phyloP scores from a whole-genome alignment of 139 green algal genomes.

The Trebouxia sp. region DNA sequence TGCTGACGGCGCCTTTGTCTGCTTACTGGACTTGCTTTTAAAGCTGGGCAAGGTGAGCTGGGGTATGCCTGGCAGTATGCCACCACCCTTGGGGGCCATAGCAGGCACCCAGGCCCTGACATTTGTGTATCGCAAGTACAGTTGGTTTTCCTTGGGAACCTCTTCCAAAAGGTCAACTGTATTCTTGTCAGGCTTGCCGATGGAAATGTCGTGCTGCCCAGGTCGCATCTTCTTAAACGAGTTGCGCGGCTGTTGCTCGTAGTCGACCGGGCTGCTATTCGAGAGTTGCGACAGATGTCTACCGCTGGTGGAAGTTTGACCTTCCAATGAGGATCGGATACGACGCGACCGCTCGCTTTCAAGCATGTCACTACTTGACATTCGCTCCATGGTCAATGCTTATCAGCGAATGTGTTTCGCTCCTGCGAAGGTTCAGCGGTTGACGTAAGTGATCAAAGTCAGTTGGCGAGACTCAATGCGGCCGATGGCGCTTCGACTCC shows the following conservation, averaged over 20 bases:
- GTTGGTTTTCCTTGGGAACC: slow-evolving; percentile 12
- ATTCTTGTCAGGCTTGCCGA: slow-evolving; percentile 7
- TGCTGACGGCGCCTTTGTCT: background rate
- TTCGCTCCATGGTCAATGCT: background rate
- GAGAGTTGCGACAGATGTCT: background rate
- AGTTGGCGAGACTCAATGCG: too few species aligned
- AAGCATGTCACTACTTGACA: background rate
- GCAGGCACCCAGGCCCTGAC: slow-evolving; percentile 27
- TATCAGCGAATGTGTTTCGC: too few species aligned
- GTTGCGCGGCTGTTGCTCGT: background rate
- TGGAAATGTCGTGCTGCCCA: background rate
- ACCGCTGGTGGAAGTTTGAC: background rate
- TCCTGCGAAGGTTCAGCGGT: too few species aligned
- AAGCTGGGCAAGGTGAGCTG: background rate
- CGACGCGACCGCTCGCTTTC: background rate
- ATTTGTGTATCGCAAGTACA: slow-evolving; percentile 5
- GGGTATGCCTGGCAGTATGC: slow-evolving; percentile 16
- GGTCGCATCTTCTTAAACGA: background rate
- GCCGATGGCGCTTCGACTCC: too few species aligned
- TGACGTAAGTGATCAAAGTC: too few species aligned
- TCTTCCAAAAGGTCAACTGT: slow-evolving; percentile 18
- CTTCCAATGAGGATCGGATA: background rate
- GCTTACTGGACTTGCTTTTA: background rate
- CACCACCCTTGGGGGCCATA: background rate
- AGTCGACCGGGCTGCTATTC: slow-evolving; percentile 2